Evolutionary conservation across 768 basidiomycete species (phyloP), one percentile per base, ranked within the genome.

Genomic region (Lactarius akahatsu): DNA sequence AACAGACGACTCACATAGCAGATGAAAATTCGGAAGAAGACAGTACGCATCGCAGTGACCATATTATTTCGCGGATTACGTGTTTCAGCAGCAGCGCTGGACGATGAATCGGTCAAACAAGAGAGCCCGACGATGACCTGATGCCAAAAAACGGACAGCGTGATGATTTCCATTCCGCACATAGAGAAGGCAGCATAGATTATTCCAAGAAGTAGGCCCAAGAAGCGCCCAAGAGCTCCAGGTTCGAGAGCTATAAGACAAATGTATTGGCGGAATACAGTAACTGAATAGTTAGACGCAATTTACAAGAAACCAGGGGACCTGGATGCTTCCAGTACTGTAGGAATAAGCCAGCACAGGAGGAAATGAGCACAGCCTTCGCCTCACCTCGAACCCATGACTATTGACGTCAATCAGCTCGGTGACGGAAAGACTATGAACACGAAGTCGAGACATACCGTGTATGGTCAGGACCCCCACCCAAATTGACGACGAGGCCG

Each of bases 281-380:
- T 1, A 4, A 52, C 20, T 11, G 34, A 32, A 15, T 34, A 34
- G 34, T 38, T 15, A 32, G 10, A 23, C 23, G 10, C 4, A 16
- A 52, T 67, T 43, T 54, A 70, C 69, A 59, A 34, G 67, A 68
- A 30, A 70, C 69, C 20, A 70, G 54, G 26, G 64, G 63, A 20
- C 69, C 69, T 16, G 69, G 69, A n/a, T 69, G 32, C 13, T 43
- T 59, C 69, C 69, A 70, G 40, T 69, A 70, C 69, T 70, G 26
- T 23, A 3, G n/a, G 38, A 15, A 20, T 64, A 18, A 62, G 55
- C 45, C 15, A 55, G n/a, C 9, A 30, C 57, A 52, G 23, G 11
- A 38, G n/a, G 34, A 38, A n/a, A 47, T 16, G 15, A 5, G 4
- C 45, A 50, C 11, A 28, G 47, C 16, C 16, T 32, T 13, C 4